These are phyloP conservation scores for Tephrocybe sp. DNA, from an alignment of 768 basidiomycete genomes.

Conservation along the genomic window DNA sequence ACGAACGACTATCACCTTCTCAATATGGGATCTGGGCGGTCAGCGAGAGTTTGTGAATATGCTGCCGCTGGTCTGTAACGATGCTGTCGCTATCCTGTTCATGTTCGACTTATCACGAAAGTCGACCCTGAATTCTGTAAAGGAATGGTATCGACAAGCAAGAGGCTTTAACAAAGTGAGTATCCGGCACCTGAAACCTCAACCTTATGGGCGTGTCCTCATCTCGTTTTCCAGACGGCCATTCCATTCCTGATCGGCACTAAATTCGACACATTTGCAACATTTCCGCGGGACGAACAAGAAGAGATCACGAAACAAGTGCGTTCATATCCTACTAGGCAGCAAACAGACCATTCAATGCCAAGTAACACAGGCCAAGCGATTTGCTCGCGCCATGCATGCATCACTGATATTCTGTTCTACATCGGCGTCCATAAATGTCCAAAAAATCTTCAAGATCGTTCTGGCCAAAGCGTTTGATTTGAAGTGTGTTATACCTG, in stretches of 20 bases:
- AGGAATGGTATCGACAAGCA: slow-evolving; percentile 99
- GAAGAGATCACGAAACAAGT: slow-evolving; percentile 99
- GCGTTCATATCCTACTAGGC: slow-evolving; percentile 17
- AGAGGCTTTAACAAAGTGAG: slow-evolving; percentile 97
- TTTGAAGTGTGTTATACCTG: slow-evolving; percentile 97
- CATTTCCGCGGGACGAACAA: slow-evolving; percentile 96
- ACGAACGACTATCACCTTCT: slow-evolving; percentile 98
- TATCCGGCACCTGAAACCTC: slow-evolving; percentile 3
- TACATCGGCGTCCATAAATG: slow-evolving; percentile 97
- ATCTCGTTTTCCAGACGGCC: slow-evolving; percentile 65
- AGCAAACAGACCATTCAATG: slow-evolving; percentile 2
- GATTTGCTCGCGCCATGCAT: slow-evolving; percentile 99
- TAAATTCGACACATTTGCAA: slow-evolving; percentile 96
- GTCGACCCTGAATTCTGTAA: slow-evolving; percentile 96
- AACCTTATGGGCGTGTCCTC: too few species aligned
- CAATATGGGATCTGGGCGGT: slow-evolving; percentile 97
- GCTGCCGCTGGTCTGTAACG: slow-evolving; percentile 97
- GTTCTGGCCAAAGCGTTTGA: slow-evolving; percentile 97
- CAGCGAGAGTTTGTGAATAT: slow-evolving; percentile 99
- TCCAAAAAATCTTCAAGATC: slow-evolving; percentile 99
- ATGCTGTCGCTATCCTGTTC: slow-evolving; percentile 99
- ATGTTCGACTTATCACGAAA: slow-evolving; percentile 99
- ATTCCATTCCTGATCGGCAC: slow-evolving; percentile 99
- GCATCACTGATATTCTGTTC: slow-evolving; percentile 99
- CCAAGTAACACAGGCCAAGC: slow-evolving; percentile 69